Evolutionary conservation across 2,329 filamentous ascomycete genomes (phyloP).

Genomic region (Dactylellina drechsleri): DNA sequence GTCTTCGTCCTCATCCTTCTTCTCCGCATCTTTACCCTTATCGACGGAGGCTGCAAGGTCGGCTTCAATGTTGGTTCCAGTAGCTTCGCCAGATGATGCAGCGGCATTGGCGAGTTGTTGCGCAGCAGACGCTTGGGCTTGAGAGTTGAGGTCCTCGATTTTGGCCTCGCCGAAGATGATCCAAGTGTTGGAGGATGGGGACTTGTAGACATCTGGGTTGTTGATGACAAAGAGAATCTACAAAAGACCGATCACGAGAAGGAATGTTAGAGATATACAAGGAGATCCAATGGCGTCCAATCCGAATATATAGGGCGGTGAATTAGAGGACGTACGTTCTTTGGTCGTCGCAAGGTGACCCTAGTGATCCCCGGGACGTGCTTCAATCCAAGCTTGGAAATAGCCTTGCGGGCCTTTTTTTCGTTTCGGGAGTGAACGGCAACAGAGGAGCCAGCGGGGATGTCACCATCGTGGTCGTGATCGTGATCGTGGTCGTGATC

Average conservation of each 20-base stretch:
- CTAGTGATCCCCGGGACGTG: slow-evolving; percentile 97
- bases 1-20: slow-evolving; percentile 80
- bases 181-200: slow-evolving; percentile 98
- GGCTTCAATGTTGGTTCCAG: slow-evolving; percentile 71
- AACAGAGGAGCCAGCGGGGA: slow-evolving; percentile 85
- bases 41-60: slow-evolving; percentile 72
- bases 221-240: slow-evolving; percentile 99
- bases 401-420: slow-evolving; percentile 99
- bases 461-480: slow-evolving; percentile 69
- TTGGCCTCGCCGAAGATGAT: slow-evolving; percentile 97
- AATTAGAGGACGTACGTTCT: slow-evolving; percentile 80
- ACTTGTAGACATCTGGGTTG: slow-evolving; percentile 99
- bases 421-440: slow-evolving; percentile 98
- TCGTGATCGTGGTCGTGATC: slow-evolving; percentile 65
- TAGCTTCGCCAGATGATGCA: slow-evolving; percentile 72
- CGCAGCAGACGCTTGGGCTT: slow-evolving; percentile 93
- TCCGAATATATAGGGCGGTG: not conserved
- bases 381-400: slow-evolving; percentile 97
- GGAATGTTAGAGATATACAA: slow-evolving; percentile 61
- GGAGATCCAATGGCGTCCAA: slow-evolving; percentile 74
- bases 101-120: slow-evolving; percentile 83
- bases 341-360: slow-evolving; percentile 96
- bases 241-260: slow-evolving; percentile 7
- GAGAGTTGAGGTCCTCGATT: slow-evolving; percentile 99
- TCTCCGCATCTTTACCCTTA: slow-evolving; percentile 75